phyloP scores from a whole-genome alignment of 208 protist genomes.

The Wallacemonas collosoma region DNA sequence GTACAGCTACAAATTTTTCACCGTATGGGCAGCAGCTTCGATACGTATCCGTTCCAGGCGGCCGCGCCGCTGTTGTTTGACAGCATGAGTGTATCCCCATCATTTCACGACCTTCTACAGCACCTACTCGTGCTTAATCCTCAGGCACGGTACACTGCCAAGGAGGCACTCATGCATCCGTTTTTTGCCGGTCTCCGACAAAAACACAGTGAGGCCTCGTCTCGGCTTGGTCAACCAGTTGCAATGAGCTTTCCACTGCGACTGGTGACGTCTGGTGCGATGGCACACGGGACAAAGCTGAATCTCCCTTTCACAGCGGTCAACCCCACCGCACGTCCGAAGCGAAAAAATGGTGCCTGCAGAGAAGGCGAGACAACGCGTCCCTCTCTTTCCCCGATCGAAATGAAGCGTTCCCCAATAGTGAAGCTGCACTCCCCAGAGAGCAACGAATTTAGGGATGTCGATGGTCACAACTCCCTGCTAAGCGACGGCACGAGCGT shows the following conservation, averaged over 20 bases:
- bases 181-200: slow-evolving; percentile 44
- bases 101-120: slow-evolving; percentile 49
- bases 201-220: slow-evolving; percentile 1
- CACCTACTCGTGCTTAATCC: slow-evolving; percentile 69
- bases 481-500: slow-evolving; percentile 25
- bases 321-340: slow-evolving; percentile 8
- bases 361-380: not conserved
- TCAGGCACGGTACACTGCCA: slow-evolving; percentile 39
- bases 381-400: slow-evolving; percentile 3
- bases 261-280: not conserved
- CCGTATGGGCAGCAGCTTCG: slow-evolving; percentile 56
- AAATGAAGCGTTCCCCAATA: not conserved
- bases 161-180: slow-evolving; percentile 54
- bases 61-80: slow-evolving; percentile 42
- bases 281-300: slow-evolving; percentile 1
- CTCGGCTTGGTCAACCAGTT: slow-evolving; percentile 3
- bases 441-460: not conserved
- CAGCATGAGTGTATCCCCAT: slow-evolving; percentile 30
- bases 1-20: slow-evolving; percentile 66
- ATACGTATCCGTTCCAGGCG: slow-evolving; percentile 38
- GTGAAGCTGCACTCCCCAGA: slow-evolving; percentile 1
- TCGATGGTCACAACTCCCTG: slow-evolving; percentile 14
- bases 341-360: not conserved
- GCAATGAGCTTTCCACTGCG: slow-evolving; percentile 15
- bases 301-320: slow-evolving; percentile 3